phyloP scores from a whole-genome alignment of 495 filamentous ascomycete genomes.

The Copromyces sp. region DNA sequence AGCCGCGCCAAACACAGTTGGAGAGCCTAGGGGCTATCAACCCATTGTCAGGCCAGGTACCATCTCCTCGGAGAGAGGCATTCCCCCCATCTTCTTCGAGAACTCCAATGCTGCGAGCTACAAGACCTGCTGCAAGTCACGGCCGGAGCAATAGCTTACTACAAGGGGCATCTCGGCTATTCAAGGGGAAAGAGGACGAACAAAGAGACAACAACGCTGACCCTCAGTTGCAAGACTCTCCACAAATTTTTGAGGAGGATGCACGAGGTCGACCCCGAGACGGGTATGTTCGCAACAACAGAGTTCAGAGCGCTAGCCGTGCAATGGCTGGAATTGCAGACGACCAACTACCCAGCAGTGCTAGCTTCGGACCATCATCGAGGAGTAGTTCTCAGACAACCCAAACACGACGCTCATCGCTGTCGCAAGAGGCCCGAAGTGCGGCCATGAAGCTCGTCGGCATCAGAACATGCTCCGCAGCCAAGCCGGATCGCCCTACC shows the following conservation, averaged over 20 bases:
- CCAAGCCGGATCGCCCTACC: conserved; percentile 1
- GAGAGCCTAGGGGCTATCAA: conserved; percentile 2
- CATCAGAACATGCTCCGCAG: conserved; percentile 4
- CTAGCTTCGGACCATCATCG: conserved; percentile 9
- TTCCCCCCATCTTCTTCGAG: conserved; percentile 27
- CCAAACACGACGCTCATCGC: conserved; percentile 15
- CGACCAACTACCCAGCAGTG: conserved; percentile 12
- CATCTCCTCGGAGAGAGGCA: conserved; percentile 9
- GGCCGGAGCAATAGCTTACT: conserved; percentile 14
- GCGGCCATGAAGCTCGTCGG: conserved; percentile 21
- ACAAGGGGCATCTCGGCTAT: conserved; percentile 15
- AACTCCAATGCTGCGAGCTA: conserved; percentile 20
- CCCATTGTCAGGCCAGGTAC: neutral
- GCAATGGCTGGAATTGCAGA: conserved; percentile 16
- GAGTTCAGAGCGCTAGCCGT: conserved; percentile 18
- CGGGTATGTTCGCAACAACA: conserved; percentile 16
- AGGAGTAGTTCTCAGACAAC: conserved; percentile 13
- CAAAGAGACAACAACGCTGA: neutral
- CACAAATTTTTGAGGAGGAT: neutral
- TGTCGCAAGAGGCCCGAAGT: conserved; percentile 19
- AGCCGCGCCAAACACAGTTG: conserved; percentile 3
- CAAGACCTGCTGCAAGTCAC: conserved; percentile 11
- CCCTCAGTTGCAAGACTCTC: neutral
- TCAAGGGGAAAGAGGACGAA: conserved; percentile 10
- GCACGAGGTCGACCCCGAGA: neutral